A percentile compares a stretch with the other conserved stretches of the same genome.
Evolutionary conservation across 1,284 basidiomycete species (phyloP).

Genomic region (Cutaneotrichosporon dermatis): DNA sequence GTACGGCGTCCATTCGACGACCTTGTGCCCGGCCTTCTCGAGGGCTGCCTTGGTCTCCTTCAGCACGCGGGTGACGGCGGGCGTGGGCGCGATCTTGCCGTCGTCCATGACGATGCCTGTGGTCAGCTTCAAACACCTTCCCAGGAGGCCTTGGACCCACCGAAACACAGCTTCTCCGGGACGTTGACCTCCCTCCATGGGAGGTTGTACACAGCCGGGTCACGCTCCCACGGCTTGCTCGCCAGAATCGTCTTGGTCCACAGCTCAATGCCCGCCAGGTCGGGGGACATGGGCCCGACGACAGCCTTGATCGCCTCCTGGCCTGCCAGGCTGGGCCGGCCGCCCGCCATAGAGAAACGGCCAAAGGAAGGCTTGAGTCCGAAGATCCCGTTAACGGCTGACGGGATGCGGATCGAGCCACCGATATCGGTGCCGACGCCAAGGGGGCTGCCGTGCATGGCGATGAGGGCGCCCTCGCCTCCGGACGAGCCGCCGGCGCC

Average conservation of each 20-base stretch:
- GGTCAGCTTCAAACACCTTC: not conserved
- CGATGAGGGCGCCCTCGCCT: slow-evolving; percentile 50
- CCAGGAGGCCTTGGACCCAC: no score
- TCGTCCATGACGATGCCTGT: slow-evolving; percentile 52
- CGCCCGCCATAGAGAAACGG: slow-evolving; percentile 41
- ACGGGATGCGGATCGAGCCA: slow-evolving; percentile 54
- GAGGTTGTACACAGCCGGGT: slow-evolving; percentile 59
- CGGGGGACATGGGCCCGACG: slow-evolving; percentile 61
- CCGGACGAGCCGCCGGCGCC: slow-evolving; percentile 44
- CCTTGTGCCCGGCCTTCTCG: slow-evolving; percentile 59
- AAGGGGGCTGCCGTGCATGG: slow-evolving; percentile 38
- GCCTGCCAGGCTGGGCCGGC: slow-evolving; percentile 59
- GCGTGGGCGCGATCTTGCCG: slow-evolving; percentile 59
- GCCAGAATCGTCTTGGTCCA: slow-evolving; percentile 37
- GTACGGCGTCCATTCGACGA: slow-evolving; percentile 43
- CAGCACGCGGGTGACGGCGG: slow-evolving; percentile 62
- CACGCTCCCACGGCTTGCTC: slow-evolving; percentile 61
- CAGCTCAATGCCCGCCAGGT: slow-evolving; percentile 57
- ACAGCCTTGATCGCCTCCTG: slow-evolving; percentile 64
- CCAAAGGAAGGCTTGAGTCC: slow-evolving; percentile 14
- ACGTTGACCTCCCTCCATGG: slow-evolving; percentile 62
- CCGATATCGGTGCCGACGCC: slow-evolving; percentile 50
- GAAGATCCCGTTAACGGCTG: slow-evolving; percentile 14
- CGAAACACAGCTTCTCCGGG: slow-evolving; percentile 54
- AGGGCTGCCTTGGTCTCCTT: slow-evolving; percentile 58